A percentile compares a stretch with the other conserved stretches of the same genome.
phyloP scores from a whole-genome alignment of 768 basidiomycete genomes.

The Mycena filopes region DNA sequence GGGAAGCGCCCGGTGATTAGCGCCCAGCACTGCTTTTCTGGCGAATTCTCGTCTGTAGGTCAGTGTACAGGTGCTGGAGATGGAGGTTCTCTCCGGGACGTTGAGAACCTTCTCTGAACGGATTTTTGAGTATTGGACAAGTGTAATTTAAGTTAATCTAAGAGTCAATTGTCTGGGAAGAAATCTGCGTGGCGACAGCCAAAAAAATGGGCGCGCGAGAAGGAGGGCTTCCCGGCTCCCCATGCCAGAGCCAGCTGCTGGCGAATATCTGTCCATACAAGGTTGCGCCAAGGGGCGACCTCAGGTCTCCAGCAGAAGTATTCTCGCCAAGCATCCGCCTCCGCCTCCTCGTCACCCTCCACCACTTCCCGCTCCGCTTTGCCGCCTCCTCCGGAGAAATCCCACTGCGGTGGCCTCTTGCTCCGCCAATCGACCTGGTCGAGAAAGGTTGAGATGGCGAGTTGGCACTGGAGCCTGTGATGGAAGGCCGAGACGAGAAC shows the following conservation, averaged over 20 bases:
- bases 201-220: background rate
- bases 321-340: background rate
- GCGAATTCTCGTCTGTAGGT: too few species aligned
- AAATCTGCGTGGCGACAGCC: constrained; percentile 1
- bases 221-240: constrained; percentile 1
- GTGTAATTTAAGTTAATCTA: too few species aligned
- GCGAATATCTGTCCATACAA: constrained; percentile 4
- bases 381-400: background rate
- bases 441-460: background rate
- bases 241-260: constrained; percentile 1
- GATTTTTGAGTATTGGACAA: too few species aligned
- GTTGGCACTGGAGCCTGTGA: background rate
- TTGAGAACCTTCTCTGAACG: too few species aligned
- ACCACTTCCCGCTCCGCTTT: background rate
- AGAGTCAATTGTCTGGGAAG: too few species aligned
- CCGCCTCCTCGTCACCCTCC: background rate
- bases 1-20: too few species aligned
- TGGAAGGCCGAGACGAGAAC: background rate
- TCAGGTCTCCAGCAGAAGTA: background rate
- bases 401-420: background rate
- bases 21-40: too few species aligned
- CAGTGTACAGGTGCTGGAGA: too few species aligned
- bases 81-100: too few species aligned
- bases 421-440: background rate
- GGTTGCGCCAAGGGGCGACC: background rate